These are phyloP conservation scores for Moricandia moricandioides DNA, from an alignment of 345 rosid species.

Conservation along the genomic window DNA sequence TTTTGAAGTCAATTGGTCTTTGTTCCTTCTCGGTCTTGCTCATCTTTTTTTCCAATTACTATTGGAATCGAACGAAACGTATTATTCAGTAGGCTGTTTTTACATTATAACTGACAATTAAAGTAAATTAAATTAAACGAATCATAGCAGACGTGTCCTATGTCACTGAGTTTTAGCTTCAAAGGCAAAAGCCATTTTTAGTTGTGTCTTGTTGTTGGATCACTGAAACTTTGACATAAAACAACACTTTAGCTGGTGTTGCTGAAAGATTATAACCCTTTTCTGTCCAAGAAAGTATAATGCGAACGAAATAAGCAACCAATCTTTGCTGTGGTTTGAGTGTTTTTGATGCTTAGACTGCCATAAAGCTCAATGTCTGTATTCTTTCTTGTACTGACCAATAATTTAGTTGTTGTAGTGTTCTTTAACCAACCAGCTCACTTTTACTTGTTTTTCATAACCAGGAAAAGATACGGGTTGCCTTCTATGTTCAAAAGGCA, in stretches of 20 bases:
- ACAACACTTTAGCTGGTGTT: background rate
- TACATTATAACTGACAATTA: background rate
- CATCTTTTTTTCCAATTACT: background rate
- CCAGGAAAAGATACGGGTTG: slow-evolving; percentile 93
- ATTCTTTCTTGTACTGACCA: background rate
- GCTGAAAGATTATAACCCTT: background rate
- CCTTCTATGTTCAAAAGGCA: slow-evolving; percentile 86
- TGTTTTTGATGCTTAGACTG: background rate
- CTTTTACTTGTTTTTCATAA: slow-evolving; percentile 8
- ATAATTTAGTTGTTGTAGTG: background rate
- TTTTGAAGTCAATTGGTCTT: background rate
- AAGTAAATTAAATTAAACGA: background rate
- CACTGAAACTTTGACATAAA: slow-evolving; percentile 1
- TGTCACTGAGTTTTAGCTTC: too few species aligned
- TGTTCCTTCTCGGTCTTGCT: slow-evolving; percentile 9
- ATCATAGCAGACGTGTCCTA: background rate
- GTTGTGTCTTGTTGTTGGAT: slow-evolving; percentile 5
- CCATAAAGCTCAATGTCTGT: background rate
- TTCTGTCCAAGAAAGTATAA: background rate
- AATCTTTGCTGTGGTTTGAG: background rate
- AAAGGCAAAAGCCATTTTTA: background rate
- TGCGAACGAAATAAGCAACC: background rate
- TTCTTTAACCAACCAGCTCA: slow-evolving; percentile 27
- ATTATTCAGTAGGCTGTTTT: background rate
- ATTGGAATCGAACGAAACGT: background rate